Evolutionary conservation across 306 rosid species (phyloP).

Genomic region (Lathyrus tuberosus): DNA sequence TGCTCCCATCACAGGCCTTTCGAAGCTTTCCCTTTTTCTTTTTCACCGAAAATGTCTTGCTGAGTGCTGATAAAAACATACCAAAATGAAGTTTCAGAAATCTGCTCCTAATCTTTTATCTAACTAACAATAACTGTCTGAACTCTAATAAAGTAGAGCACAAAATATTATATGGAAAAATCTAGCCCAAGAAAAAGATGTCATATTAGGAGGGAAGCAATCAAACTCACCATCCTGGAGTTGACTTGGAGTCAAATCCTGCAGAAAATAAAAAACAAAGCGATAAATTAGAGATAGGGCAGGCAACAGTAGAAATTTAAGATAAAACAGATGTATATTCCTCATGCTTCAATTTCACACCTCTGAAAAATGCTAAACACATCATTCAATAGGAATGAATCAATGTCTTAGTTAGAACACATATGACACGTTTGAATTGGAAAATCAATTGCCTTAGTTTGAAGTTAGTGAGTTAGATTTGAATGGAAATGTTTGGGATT

Average conservation of each 20-base stretch:
- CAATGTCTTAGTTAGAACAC: too few species aligned
- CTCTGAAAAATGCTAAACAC: too few species aligned
- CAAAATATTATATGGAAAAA: constrained; percentile 18
- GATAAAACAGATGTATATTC: background rate
- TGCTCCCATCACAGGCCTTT: constrained; percentile 98
- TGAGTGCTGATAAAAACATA: constrained; percentile 62
- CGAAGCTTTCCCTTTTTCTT: constrained; percentile 92
- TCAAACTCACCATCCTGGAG: constrained; percentile 81
- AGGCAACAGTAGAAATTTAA: constrained; percentile 1
- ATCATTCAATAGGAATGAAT: background rate
- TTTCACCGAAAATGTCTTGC: constrained; percentile 91
- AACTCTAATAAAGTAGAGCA: constrained; percentile 13
- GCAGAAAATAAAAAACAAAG: constrained; percentile 45
- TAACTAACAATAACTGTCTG: background rate
- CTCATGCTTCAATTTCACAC: too few species aligned
- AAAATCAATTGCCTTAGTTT: too few species aligned
- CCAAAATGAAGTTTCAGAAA: constrained; percentile 42
- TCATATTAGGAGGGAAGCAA: constrained; percentile 22
- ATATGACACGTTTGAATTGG: too few species aligned
- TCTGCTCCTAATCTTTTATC: constrained; percentile 12
- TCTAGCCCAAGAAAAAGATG: constrained; percentile 2
- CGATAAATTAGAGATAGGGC: constrained; percentile 35
- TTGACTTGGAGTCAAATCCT: constrained; percentile 93
- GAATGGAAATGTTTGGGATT: too few species aligned
- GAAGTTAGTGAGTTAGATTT: too few species aligned